A percentile compares a stretch with the other conserved stretches of the same genome.
phyloP scores from a whole-genome alignment of 1,284 basidiomycete genomes.

The Pyrrhoderma noxium region DNA sequence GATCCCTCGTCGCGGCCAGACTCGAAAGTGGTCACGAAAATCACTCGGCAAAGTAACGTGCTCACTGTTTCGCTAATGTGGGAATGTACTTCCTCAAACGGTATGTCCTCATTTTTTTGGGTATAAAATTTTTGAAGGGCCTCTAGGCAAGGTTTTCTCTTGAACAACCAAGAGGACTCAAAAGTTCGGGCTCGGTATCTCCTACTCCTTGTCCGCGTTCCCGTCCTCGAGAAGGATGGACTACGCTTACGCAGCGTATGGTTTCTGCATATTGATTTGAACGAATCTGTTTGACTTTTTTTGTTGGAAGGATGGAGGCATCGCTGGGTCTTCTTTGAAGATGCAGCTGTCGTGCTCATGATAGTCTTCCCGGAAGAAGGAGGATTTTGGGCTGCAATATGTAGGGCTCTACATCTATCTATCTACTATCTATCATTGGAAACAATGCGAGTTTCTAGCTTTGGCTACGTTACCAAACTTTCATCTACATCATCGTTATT shows the following conservation, averaged over 20 bases:
- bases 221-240: conserved; percentile 17
- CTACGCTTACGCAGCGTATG: conserved; percentile 12
- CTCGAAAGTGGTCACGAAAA: no score
- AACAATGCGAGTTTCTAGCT: neutral
- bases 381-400: neutral
- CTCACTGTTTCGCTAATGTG: neutral
- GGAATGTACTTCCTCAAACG: neutral
- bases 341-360: conserved; percentile 13
- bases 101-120: no score
- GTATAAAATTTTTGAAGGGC: no score
- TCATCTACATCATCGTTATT: no score
- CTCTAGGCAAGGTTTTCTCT: neutral
- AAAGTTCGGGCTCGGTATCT: conserved; percentile 18
- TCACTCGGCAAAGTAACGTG: no score
- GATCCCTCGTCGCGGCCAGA: no score
- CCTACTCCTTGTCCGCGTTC: conserved; percentile 18
- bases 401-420: conserved; percentile 10
- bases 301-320: conserved; percentile 7
- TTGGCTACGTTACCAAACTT: no score
- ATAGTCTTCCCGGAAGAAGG: conserved; percentile 3
- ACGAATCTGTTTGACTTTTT: conserved; percentile 4
- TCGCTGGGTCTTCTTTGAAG: neutral
- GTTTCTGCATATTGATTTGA: neutral
- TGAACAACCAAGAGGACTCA: conserved; percentile 17
- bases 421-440: neutral